phyloP scores from a whole-genome alignment of 2,329 filamentous ascomycete species.

The Monilinia fructigena region DNA sequence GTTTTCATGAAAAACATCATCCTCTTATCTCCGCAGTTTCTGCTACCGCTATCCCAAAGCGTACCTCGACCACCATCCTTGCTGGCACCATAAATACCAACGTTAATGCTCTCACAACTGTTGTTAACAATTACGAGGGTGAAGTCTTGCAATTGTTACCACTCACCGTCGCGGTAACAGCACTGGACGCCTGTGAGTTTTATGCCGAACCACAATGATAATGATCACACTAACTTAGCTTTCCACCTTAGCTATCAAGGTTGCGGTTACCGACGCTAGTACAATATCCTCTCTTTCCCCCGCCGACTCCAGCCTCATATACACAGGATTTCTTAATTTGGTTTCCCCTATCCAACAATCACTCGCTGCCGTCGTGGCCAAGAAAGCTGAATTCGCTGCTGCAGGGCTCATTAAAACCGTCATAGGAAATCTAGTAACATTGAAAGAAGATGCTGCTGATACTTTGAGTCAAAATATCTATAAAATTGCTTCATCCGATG shows the following conservation, averaged over 20 bases:
- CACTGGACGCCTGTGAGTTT: slow-evolving; percentile 21
- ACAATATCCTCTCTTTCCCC: slow-evolving; percentile 24
- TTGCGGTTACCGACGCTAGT: slow-evolving; percentile 20
- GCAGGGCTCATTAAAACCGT: slow-evolving; percentile 23
- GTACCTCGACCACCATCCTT: slow-evolving; percentile 24
- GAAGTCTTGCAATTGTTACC: slow-evolving; percentile 23
- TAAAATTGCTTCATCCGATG: slow-evolving; percentile 26
- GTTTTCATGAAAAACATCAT: slow-evolving; percentile 29
- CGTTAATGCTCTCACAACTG: slow-evolving; percentile 47
- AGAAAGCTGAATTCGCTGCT: slow-evolving; percentile 26
- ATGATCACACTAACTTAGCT: not conserved
- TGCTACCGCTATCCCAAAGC: slow-evolving; percentile 25
- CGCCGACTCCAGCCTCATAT: slow-evolving; percentile 24
- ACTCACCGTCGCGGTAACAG: slow-evolving; percentile 21
- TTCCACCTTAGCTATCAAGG: slow-evolving; percentile 10
- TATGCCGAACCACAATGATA: not conserved
- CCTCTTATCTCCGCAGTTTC: slow-evolving; percentile 25
- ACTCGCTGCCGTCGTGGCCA: slow-evolving; percentile 23
- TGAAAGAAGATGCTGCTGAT: slow-evolving; percentile 27
- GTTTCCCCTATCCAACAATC: slow-evolving; percentile 21
- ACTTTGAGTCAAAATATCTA: slow-evolving; percentile 25
- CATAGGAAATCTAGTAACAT: slow-evolving; percentile 5
- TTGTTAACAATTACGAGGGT: slow-evolving; percentile 43
- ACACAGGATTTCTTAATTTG: slow-evolving; percentile 18
- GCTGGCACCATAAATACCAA: slow-evolving; percentile 43